phyloP scores from a whole-genome alignment of 2,329 filamentous ascomycete genomes.

The Talaromyces sp. region DNA sequence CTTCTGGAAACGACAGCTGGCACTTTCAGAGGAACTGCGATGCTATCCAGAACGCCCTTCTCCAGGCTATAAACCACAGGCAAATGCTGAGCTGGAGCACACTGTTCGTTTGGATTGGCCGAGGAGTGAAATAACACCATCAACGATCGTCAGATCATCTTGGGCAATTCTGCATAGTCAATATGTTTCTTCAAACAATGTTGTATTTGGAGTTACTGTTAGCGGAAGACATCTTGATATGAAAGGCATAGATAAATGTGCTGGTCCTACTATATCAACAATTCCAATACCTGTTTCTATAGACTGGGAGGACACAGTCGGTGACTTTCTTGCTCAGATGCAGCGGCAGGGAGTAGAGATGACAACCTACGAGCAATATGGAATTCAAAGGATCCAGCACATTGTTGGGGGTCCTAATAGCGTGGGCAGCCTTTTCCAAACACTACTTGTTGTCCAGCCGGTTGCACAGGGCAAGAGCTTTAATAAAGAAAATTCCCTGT shows the following conservation, averaged over 20 bases:
- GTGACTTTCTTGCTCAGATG: conserved; percentile 51
- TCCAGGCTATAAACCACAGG: background rate
- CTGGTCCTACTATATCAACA: conserved; percentile 32
- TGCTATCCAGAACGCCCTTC: conserved; percentile 1
- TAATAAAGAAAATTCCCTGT: background rate
- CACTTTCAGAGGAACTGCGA: background rate
- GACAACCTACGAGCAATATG: conserved; percentile 36
- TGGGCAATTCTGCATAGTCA: conserved; percentile 11
- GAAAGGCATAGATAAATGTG: background rate
- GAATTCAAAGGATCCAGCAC: conserved; percentile 9
- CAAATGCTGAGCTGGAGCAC: background rate
- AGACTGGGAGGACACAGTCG: conserved; percentile 29
- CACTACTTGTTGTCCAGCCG: conserved; percentile 33
- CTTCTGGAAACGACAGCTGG: conserved; percentile 4
- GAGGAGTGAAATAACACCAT: conserved; percentile 18
- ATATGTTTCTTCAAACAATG: conserved; percentile 3
- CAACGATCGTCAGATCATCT: conserved; percentile 13
- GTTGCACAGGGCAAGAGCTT: background rate
- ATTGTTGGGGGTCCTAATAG: conserved; percentile 23
- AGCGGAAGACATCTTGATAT: conserved; percentile 1
- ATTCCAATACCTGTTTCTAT: conserved; percentile 36
- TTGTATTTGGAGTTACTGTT: conserved; percentile 10
- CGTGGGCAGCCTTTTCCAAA: conserved; percentile 38
- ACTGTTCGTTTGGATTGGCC: background rate
- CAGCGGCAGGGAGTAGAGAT: conserved; percentile 51